Evolutionary conservation across 83 land plant genomes (phyloP).

Genomic region (Diphasiastrum complanatum): DNA sequence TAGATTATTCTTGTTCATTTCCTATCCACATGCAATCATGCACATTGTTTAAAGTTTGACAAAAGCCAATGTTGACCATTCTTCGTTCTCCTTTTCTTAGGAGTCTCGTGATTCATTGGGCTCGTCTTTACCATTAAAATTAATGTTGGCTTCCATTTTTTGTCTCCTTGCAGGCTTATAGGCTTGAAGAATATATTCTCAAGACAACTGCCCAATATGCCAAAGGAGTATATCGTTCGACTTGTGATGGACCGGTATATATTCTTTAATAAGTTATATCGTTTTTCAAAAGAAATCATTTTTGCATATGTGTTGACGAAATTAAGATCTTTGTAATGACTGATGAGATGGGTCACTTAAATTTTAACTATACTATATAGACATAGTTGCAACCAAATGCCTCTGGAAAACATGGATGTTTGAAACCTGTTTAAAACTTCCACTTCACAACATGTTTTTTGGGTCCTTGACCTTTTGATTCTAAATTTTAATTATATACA

Average conservation of each 20-base stretch:
- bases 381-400: no score
- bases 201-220: conserved; percentile 97
- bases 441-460: no score
- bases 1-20: not conserved
- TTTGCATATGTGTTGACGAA: not conserved
- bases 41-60: not conserved
- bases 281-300: not conserved
- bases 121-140: not conserved
- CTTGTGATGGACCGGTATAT: conserved; percentile 94
- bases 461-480: no score
- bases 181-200: conserved; percentile 98
- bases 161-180: conserved; percentile 61
- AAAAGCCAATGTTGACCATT: not conserved
- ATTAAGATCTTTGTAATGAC: not conserved
- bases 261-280: not conserved
- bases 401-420: no score
- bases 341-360: no score
- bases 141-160: conserved; percentile 6
- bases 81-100: not conserved
- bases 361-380: no score
- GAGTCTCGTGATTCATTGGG: not conserved
- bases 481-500: no score
- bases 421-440: no score
- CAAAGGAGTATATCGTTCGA: conserved; percentile 96
- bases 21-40: not conserved